phyloP scores from a whole-genome alignment of 352 stramenopile genomes.

The Globisporangium alternatum region DNA sequence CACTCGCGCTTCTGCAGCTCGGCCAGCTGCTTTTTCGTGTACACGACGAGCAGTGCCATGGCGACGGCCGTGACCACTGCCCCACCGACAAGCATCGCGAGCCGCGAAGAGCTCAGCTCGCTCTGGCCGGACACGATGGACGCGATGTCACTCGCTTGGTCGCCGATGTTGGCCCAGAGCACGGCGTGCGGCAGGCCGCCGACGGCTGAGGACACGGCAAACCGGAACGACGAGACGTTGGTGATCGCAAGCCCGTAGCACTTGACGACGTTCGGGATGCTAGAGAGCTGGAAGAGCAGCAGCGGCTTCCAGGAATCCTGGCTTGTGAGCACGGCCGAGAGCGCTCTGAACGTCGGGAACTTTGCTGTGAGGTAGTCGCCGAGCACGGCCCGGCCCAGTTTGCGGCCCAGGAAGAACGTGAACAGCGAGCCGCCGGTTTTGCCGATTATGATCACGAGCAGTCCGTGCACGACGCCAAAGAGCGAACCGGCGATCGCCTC shows the following conservation, averaged over 20 bases:
- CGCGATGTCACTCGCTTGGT: slow-evolving; percentile 66
- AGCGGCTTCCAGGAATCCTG: slow-evolving; percentile 72
- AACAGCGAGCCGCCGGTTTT: slow-evolving; percentile 69
- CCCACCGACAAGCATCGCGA: slow-evolving; percentile 42
- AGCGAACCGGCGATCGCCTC: slow-evolving; percentile 66
- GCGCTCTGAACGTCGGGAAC: slow-evolving; percentile 68
- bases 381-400: slow-evolving; percentile 54
- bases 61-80: slow-evolving; percentile 43
- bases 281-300: slow-evolving; percentile 74
- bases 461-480: slow-evolving; percentile 49
- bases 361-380: slow-evolving; percentile 55
- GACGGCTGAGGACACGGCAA: slow-evolving; percentile 52
- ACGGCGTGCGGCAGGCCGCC: slow-evolving; percentile 58
- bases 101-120: slow-evolving; percentile 40
- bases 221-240: slow-evolving; percentile 48
- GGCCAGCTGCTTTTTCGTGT: slow-evolving; percentile 58
- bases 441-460: slow-evolving; percentile 60
- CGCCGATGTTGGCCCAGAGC: slow-evolving; percentile 70
- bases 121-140: slow-evolving; percentile 48
- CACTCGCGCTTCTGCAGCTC: slow-evolving; percentile 61
- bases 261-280: slow-evolving; percentile 77
- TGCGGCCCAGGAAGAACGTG: slow-evolving; percentile 55
- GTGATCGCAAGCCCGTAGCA: slow-evolving; percentile 80
- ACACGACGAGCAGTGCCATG: slow-evolving; percentile 58
- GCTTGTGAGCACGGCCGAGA: slow-evolving; percentile 55